Evolutionary conservation across 495 filamentous ascomycete species (phyloP).

Genomic region (Neurospora intermedia): DNA sequence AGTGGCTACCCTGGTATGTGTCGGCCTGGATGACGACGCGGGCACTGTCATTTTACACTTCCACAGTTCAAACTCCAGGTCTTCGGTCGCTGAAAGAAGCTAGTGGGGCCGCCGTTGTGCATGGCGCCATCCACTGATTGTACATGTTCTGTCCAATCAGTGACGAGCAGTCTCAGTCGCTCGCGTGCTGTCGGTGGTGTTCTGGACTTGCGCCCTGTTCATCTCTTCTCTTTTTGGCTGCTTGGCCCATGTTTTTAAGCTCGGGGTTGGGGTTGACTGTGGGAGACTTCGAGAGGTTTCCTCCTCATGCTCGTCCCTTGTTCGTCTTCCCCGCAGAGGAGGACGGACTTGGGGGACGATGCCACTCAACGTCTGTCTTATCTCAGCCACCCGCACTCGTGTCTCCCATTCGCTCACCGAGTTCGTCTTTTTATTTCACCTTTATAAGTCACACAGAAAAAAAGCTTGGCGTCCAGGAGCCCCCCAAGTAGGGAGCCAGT

Average conservation of each 20-base stretch:
- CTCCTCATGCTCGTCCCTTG: neutral
- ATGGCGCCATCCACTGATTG: neutral
- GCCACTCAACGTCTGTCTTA: neutral
- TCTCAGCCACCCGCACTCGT: neutral
- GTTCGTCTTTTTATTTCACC: neutral
- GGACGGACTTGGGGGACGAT: neutral
- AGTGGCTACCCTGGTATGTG: no score
- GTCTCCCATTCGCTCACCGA: neutral
- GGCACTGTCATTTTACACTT: neutral
- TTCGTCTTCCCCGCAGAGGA: neutral
- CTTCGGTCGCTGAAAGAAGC: neutral
- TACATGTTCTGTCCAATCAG: neutral
- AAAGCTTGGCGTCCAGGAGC: no score
- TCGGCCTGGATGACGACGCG: no score
- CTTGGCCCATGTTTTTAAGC: neutral
- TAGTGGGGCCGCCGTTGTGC: neutral
- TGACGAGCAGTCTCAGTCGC: neutral
- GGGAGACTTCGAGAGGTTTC: neutral
- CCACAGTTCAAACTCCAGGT: neutral
- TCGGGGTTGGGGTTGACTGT: neutral
- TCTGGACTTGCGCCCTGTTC: neutral
- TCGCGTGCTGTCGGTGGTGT: neutral
- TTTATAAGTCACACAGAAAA: no score
- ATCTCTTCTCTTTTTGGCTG: neutral
- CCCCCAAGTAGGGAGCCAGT: neutral